A percentile compares a stretch with the other conserved stretches of the same genome.
Evolutionary conservation across 257 asterid species (phyloP).

Genomic region (Linaria vulgaris): DNA sequence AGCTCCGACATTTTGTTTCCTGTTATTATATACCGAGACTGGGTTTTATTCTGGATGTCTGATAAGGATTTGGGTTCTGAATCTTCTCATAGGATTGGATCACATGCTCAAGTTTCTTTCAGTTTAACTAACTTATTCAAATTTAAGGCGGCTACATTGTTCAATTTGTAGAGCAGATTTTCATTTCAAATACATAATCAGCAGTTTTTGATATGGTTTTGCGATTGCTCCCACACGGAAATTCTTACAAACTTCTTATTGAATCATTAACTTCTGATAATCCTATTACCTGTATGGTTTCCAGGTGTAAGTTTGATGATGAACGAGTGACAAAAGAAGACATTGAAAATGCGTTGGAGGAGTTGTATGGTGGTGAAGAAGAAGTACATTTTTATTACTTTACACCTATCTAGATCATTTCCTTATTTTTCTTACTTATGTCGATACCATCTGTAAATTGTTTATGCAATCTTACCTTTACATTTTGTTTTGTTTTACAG

Average conservation of each 20-base stretch:
- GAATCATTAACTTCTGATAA: no score
- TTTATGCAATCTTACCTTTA: slow-evolving; percentile 12
- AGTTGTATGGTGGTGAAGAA: slow-evolving; percentile 62
- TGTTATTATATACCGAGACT: not conserved
- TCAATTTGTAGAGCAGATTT: slow-evolving; percentile 1
- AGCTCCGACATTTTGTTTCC: not conserved
- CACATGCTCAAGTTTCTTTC: slow-evolving; percentile 11
- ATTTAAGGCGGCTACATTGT: slow-evolving; percentile 5
- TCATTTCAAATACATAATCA: slow-evolving; percentile 12
- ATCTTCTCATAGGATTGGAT: not conserved
- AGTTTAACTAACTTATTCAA: slow-evolving; percentile 6
- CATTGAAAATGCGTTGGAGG: slow-evolving; percentile 51
- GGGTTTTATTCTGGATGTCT: slow-evolving; percentile 16
- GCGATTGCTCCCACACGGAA: slow-evolving; percentile 11
- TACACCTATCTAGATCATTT: slow-evolving; percentile 1
- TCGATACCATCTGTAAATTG: slow-evolving; percentile 1
- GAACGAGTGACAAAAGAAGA: slow-evolving; percentile 65
- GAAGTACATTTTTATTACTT: slow-evolving; percentile 39
- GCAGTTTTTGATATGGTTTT: slow-evolving; percentile 14
- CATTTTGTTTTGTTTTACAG: slow-evolving; percentile 29
- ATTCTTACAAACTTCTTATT: slow-evolving; percentile 13
- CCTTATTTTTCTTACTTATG: slow-evolving; percentile 12
- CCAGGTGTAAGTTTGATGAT: slow-evolving; percentile 67
- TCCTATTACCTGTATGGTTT: slow-evolving; percentile 29
- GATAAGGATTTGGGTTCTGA: slow-evolving; percentile 9